These are phyloP conservation scores for Myriosclerotinia duriaeana DNA, from an alignment of 2,329 filamentous ascomycete genomes.

Conservation along the genomic window DNA sequence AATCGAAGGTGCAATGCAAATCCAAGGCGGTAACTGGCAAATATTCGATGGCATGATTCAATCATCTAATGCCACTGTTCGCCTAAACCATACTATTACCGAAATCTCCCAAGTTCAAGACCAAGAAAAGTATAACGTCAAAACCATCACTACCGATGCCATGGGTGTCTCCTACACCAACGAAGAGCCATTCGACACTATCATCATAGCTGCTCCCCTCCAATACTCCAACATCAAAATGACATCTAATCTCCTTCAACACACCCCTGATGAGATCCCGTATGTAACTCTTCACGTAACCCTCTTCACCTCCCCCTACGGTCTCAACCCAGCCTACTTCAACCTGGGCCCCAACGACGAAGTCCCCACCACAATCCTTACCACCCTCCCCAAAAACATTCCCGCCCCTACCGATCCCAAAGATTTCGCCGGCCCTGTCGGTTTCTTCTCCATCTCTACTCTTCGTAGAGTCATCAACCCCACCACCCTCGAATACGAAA, in stretches of 20 bases:
- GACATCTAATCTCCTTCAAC: slow-evolving; percentile 65
- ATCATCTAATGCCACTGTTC: slow-evolving; percentile 58
- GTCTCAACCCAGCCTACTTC: slow-evolving; percentile 73
- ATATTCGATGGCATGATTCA: slow-evolving; percentile 85
- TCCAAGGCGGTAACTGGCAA: slow-evolving; percentile 87
- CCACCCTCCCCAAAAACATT: slow-evolving; percentile 64
- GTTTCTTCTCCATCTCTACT: slow-evolving; percentile 84
- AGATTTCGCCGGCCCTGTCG: slow-evolving; percentile 66
- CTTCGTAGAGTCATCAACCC: slow-evolving; percentile 65
- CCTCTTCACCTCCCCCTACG: slow-evolving; percentile 75
- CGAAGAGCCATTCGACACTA: slow-evolving; percentile 63
- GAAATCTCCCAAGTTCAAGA: slow-evolving; percentile 54
- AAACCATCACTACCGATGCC: slow-evolving; percentile 31
- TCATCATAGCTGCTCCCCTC: slow-evolving; percentile 80
- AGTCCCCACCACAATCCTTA: slow-evolving; percentile 75
- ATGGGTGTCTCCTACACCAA: slow-evolving; percentile 22
- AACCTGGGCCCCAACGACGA: slow-evolving; percentile 55
- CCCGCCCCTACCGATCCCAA: slow-evolving; percentile 49
- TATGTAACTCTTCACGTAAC: slow-evolving; percentile 89
- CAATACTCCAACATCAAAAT: slow-evolving; percentile 73
- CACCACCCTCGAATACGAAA: slow-evolving; percentile 52
- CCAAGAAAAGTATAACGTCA: slow-evolving; percentile 48
- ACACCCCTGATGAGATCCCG: slow-evolving; percentile 71
- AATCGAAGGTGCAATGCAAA: slow-evolving; percentile 75
- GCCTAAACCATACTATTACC: slow-evolving; percentile 67